Conservation (phyloP, 106 monocot genomes). For the Dioscorea dumetorum region DNA sequence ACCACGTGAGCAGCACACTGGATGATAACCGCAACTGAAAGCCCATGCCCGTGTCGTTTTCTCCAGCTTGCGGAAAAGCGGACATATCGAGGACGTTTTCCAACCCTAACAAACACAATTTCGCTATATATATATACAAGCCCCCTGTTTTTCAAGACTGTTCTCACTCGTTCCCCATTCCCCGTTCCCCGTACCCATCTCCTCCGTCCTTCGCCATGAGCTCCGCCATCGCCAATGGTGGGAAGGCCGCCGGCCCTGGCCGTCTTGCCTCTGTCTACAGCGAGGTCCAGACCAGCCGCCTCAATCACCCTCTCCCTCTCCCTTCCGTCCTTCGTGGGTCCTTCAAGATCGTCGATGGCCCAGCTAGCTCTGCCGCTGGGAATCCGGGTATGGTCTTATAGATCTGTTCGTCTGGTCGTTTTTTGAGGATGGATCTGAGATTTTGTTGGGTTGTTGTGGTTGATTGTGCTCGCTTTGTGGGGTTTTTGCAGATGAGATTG, state of each 20-base stretch:
- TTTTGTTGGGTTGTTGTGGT: slow-evolving; percentile 1
- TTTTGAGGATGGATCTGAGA: neutral
- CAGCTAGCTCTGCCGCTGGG: slow-evolving; percentile 65
- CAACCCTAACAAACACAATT: too few species aligned
- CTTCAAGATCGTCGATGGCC: slow-evolving; percentile 60
- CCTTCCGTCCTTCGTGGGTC: slow-evolving; percentile 56
- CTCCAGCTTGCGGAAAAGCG: too few species aligned
- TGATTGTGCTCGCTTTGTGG: neutral
- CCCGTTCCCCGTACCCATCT: neutral
- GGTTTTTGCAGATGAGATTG: slow-evolving; percentile 86
- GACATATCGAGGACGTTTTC: too few species aligned
- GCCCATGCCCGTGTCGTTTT: too few species aligned
- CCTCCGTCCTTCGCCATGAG: neutral
- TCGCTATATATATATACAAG: too few species aligned
- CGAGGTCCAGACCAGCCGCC: slow-evolving; percentile 78
- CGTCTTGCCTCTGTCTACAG: slow-evolving; percentile 65
- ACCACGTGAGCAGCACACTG: too few species aligned
- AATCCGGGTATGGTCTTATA: slow-evolving; percentile 40
- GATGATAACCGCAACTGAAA: too few species aligned
- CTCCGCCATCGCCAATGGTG: slow-evolving; percentile 19
- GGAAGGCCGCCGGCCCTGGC: slow-evolving; percentile 21
- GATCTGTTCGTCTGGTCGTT: neutral
- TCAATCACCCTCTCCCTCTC: slow-evolving; percentile 62
- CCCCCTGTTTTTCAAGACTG: too few species aligned
- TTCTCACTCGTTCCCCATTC: neutral